A percentile compares a stretch with the other conserved stretches of the same genome.
These are phyloP conservation scores for Cladobotryum mycophilum DNA, from an alignment of 2,329 filamentous ascomycete genomes.

Conservation along the genomic window DNA sequence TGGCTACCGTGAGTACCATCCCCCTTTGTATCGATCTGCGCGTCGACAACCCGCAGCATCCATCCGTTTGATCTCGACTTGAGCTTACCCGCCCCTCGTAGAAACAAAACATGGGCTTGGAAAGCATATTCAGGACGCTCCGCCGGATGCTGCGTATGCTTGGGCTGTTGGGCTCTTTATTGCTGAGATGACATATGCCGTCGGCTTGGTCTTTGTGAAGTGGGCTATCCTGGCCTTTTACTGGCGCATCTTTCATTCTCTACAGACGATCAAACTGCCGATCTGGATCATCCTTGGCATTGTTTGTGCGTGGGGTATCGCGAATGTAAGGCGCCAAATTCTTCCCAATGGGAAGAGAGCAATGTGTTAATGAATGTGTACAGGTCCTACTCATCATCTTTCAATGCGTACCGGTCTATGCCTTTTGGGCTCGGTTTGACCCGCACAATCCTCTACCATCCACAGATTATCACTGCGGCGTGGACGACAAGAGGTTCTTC, in stretches of 20 bases:
- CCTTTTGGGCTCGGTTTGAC: slow-evolving; percentile 15
- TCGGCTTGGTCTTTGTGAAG: slow-evolving; percentile 11
- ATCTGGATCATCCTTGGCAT: slow-evolving; percentile 4
- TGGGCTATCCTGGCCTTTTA: slow-evolving; percentile 14
- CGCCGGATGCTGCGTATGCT: slow-evolving; percentile 4
- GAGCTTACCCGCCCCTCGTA: neutral
- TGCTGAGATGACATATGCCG: slow-evolving; percentile 12
- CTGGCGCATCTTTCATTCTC: slow-evolving; percentile 15
- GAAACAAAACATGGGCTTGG: slow-evolving; percentile 9
- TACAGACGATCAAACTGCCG: slow-evolving; percentile 1
- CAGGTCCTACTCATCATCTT: slow-evolving; percentile 9
- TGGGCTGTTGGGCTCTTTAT: slow-evolving; percentile 15
- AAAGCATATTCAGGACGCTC: slow-evolving; percentile 13
- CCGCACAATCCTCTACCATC: slow-evolving; percentile 8
- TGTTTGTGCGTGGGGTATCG: slow-evolving; percentile 6
- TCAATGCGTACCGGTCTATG: slow-evolving; percentile 15
- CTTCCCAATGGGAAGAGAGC: neutral
- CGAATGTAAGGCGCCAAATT: slow-evolving; percentile 1
- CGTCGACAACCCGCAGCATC: too few species aligned
- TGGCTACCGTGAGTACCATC: slow-evolving; percentile 3
- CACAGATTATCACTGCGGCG: slow-evolving; percentile 9
- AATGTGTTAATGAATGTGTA: neutral
- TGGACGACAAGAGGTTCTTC: slow-evolving; percentile 17
- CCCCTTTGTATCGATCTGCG: neutral
- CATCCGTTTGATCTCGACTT: neutral